Evolutionary conservation across 768 basidiomycete species (phyloP).

Genomic region (Xerocomus brunneocitrinus): DNA sequence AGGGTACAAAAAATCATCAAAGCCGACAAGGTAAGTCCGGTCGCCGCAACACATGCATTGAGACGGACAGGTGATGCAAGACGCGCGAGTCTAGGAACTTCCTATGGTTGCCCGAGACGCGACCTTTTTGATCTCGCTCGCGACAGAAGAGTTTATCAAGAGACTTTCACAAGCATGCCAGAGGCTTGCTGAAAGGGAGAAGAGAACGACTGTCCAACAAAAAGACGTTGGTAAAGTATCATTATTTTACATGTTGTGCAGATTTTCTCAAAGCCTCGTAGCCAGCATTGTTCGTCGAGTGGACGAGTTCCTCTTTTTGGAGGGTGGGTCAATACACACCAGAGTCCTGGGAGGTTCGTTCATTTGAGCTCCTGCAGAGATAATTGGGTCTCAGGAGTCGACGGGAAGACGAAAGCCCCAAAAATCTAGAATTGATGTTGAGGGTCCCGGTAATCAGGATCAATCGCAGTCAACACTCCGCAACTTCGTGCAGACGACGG

Average conservation of each 20-base stretch:
- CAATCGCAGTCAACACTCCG: conserved; percentile 40
- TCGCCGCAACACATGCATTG: not conserved
- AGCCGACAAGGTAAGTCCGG: conserved; percentile 64
- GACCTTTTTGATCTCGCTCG: conserved; percentile 71
- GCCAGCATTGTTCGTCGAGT: conserved; percentile 59
- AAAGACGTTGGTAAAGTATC: conserved; percentile 66
- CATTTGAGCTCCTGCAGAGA: conserved; percentile 37
- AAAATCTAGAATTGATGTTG: conserved; percentile 25
- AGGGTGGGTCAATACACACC: conserved; percentile 42
- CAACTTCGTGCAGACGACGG: conserved; percentile 39
- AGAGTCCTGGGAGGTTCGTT: not conserved
- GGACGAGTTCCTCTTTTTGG: conserved; percentile 76
- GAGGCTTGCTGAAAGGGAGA: conserved; percentile 64
- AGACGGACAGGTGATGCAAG: not conserved
- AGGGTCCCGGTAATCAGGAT: conserved; percentile 15
- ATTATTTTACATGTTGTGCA: not conserved
- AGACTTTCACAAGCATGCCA: conserved; percentile 69
- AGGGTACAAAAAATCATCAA: conserved; percentile 83
- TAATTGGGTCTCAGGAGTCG: conserved; percentile 52
- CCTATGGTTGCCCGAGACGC: conserved; percentile 75
- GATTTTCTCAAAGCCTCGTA: conserved; percentile 24
- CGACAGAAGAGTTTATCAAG: conserved; percentile 86
- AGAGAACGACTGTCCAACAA: conserved; percentile 69
- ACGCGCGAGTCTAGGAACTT: conserved; percentile 50
- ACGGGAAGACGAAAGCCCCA: conserved; percentile 40